Evolutionary conservation across 1,284 basidiomycete species (phyloP).

Genomic region (Microbotryum silenes-acaulis): DNA sequence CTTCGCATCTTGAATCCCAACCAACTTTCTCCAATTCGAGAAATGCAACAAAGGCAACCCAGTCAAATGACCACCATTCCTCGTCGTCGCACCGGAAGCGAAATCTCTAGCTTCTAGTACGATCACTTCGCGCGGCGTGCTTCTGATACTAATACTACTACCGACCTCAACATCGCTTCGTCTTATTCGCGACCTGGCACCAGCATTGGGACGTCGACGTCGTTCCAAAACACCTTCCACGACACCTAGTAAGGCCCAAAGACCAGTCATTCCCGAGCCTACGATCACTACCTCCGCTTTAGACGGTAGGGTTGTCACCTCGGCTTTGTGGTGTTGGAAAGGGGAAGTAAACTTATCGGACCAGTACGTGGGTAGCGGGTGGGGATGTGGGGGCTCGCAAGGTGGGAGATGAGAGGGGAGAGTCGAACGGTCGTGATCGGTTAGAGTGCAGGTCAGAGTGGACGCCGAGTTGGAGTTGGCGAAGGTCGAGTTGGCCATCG

Average conservation of each 20-base stretch:
- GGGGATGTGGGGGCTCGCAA: not conserved
- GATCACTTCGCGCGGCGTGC: not conserved
- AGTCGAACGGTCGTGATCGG: no score
- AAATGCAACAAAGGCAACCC: constrained; percentile 51
- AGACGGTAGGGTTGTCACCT: constrained; percentile 50
- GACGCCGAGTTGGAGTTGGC: no score
- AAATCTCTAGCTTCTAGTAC: constrained; percentile 68
- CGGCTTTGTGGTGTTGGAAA: constrained; percentile 55
- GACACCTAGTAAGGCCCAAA: constrained; percentile 61
- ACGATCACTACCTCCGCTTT: constrained; percentile 62
- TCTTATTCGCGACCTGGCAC: no score
- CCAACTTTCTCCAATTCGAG: no score
- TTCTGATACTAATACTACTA: no score
- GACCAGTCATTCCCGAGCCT: constrained; percentile 66
- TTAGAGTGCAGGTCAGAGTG: no score
- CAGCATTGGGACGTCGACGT: not conserved
- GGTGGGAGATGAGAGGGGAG: not conserved
- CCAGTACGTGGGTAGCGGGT: constrained; percentile 2
- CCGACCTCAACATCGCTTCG: no score
- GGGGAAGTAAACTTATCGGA: constrained; percentile 38
- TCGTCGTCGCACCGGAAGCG: constrained; percentile 67
- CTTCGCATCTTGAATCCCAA: constrained; percentile 51
- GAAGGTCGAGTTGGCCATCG: no score
- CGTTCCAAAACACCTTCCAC: constrained; percentile 42
- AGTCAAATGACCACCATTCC: constrained; percentile 70